These are phyloP conservation scores for Macrolepiota albuminosa DNA, from an alignment of 768 basidiomycete species.

Conservation along the genomic window DNA sequence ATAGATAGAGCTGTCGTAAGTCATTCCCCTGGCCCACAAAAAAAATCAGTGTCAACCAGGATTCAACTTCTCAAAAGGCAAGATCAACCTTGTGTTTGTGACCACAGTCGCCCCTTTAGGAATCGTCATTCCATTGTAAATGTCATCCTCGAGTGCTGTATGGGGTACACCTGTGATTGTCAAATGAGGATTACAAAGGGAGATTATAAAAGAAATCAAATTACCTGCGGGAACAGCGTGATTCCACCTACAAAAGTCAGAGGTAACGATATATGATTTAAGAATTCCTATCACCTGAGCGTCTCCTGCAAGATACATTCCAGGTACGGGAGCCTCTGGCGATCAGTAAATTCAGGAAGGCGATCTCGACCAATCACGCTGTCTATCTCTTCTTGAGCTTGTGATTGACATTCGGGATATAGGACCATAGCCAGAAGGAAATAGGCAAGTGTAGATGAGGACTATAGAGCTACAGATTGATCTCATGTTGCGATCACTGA, in stretches of 20 bases:
- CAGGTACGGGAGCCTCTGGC: conserved; percentile 18
- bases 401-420: conserved; percentile 28
- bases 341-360: conserved; percentile 29
- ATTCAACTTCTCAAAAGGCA: conserved; percentile 4
- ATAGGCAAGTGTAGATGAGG: conserved; percentile 20
- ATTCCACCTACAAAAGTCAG: conserved; percentile 14
- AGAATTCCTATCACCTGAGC: conserved; percentile 5
- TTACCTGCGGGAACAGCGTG: conserved; percentile 18
- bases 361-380: conserved; percentile 21
- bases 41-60: conserved; percentile 27
- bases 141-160: background rate
- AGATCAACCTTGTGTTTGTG: background rate
- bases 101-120: conserved; percentile 28
- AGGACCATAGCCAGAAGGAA: conserved; percentile 36
- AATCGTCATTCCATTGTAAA: background rate
- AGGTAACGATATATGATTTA: background rate
- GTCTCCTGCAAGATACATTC: conserved; percentile 28
- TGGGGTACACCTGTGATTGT: background rate
- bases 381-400: conserved; percentile 38
- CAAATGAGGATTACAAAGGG: background rate
- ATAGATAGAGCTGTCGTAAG: conserved; percentile 29
- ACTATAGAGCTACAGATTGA: conserved; percentile 11
- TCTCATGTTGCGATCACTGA: no score
- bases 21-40: conserved; percentile 28
- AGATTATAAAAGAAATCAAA: background rate